phyloP scores from a whole-genome alignment of 2,329 filamentous ascomycete species.

The Calonectria pauciramosa region DNA sequence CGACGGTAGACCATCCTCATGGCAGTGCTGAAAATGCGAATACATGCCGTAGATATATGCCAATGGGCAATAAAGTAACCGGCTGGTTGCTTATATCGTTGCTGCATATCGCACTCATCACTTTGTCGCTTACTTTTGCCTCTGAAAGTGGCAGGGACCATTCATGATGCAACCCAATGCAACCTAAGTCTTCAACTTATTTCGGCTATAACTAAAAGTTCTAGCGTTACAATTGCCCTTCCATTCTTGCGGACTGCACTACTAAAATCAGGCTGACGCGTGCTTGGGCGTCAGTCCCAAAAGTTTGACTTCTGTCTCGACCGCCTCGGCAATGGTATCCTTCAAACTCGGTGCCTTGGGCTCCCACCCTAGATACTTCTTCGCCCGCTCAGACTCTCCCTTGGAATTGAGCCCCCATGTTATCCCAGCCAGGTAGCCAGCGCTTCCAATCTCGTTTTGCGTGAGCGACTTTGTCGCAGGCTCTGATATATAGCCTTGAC shows the following conservation, averaged over 20 bases:
- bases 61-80: not conserved
- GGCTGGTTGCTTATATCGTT: not conserved
- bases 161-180: not conserved
- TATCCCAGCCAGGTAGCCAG: slow-evolving; percentile 42
- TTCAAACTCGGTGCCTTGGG: slow-evolving; percentile 52
- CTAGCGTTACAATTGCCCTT: not conserved
- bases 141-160: not conserved
- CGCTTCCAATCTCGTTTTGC: slow-evolving; percentile 46
- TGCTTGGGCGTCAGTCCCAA: slow-evolving; percentile 51
- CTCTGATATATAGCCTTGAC: slow-evolving; percentile 49
- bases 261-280: not conserved
- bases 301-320: slow-evolving; percentile 55
- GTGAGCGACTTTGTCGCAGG: slow-evolving; percentile 45
- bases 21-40: not conserved
- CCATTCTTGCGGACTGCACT: not conserved
- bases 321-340: slow-evolving; percentile 54
- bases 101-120: not conserved
- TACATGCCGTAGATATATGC: not conserved
- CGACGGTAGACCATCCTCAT: not conserved
- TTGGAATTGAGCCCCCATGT: slow-evolving; percentile 59
- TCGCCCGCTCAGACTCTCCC: slow-evolving; percentile 57
- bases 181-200: not conserved
- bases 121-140: not conserved
- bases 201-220: not conserved
- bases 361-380: slow-evolving; percentile 62